These are phyloP conservation scores for Candida incommunis DNA, from an alignment of 805 yeast species.

Conservation along the genomic window DNA sequence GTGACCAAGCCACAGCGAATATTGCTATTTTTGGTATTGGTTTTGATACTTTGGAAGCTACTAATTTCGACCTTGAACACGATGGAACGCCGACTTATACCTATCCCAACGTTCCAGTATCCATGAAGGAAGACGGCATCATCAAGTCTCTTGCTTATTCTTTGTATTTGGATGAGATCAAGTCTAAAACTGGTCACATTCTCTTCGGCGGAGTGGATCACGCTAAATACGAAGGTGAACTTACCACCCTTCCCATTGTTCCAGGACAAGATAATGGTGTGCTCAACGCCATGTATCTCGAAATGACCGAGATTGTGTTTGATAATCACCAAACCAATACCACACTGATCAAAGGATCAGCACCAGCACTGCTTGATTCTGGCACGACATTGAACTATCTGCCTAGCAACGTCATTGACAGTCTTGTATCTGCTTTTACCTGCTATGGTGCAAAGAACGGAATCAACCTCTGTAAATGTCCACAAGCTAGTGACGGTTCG, in stretches of 20 bases:
- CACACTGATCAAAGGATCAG: not conserved
- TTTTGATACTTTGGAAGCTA: constrained; percentile 20
- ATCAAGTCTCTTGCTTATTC: constrained; percentile 30
- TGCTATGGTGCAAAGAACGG: not conserved
- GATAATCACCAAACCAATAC: not conserved
- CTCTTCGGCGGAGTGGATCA: constrained; percentile 31
- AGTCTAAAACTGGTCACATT: constrained; percentile 20
- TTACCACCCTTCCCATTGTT: constrained; percentile 20
- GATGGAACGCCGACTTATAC: constrained; percentile 7
- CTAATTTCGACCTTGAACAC: constrained; percentile 14
- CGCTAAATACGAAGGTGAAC: constrained; percentile 25
- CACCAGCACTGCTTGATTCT: constrained; percentile 6
- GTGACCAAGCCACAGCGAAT: constrained; percentile 47
- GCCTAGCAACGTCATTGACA: constrained; percentile 6
- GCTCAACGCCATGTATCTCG: not conserved
- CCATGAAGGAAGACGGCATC: constrained; percentile 23
- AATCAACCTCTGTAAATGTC: not conserved
- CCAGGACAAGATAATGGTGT: not conserved
- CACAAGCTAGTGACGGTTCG: not conserved
- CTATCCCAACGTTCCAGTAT: constrained; percentile 19
- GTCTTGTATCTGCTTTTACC: not conserved
- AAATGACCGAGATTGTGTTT: not conserved
- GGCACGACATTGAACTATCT: constrained; percentile 12
- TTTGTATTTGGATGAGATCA: constrained; percentile 24
- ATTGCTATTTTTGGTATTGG: constrained; percentile 36